Conservation (phyloP, 139 green algal species). For the Chlorella sp. region DNA sequence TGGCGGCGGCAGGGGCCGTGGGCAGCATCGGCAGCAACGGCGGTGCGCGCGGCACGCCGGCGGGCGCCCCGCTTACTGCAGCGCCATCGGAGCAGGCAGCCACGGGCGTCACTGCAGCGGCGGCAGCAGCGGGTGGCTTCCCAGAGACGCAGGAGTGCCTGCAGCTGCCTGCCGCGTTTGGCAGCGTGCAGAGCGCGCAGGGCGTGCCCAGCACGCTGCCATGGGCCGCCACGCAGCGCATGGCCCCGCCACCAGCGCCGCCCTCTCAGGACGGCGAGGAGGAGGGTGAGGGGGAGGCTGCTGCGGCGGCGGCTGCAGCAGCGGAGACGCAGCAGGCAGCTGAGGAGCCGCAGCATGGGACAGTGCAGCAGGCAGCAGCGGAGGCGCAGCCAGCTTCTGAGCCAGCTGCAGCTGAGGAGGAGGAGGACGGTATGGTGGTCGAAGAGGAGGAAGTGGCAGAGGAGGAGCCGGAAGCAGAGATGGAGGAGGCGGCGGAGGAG, state of each 20-base stretch:
- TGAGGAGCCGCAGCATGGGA: background rate
- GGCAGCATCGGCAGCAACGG: constrained; percentile 5
- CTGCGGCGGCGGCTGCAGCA: background rate
- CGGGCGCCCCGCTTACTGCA: background rate
- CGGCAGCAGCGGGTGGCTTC: background rate
- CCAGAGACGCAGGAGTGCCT: no score
- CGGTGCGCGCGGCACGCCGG: background rate
- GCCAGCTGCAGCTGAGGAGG: background rate
- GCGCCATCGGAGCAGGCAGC: background rate
- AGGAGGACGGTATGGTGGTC: background rate
- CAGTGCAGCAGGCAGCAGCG: background rate
- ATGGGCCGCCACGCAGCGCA: no score
- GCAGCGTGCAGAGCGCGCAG: background rate
- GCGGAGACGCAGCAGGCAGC: background rate
- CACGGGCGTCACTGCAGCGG: background rate
- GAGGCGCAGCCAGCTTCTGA: background rate
- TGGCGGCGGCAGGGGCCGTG: background rate
- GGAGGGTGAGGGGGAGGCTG: background rate
- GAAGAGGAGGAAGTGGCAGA: background rate
- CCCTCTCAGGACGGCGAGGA: background rate
- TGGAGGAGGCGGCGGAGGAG: background rate
- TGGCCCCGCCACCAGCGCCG: no score
- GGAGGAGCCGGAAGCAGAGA: background rate
- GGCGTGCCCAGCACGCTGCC: no score
- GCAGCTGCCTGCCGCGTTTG: background rate